Conservation (phyloP, 1,284 basidiomycete species). For the Puccinia triticina region DNA sequence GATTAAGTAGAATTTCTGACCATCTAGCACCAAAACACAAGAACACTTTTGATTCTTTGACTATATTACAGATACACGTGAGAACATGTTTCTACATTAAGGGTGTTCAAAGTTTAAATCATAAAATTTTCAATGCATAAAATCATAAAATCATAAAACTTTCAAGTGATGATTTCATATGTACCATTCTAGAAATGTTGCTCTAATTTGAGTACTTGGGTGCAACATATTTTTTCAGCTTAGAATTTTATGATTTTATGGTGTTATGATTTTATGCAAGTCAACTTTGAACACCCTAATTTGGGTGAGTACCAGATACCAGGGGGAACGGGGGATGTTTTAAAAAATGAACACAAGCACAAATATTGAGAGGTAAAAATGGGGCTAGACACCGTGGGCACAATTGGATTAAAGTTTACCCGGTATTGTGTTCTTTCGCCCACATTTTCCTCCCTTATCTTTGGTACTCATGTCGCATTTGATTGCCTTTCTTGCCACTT, state of each 20-base stretch:
- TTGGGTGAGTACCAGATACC: slow-evolving; percentile 14
- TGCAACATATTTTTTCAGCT: too few species aligned
- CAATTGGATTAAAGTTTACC: slow-evolving; percentile 10
- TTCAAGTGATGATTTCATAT: too few species aligned
- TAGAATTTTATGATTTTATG: too few species aligned
- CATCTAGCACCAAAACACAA: not conserved
- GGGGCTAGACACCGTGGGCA: not conserved
- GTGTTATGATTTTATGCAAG: too few species aligned
- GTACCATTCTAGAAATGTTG: too few species aligned
- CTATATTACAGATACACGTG: slow-evolving; percentile 16
- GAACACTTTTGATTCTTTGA: not conserved
- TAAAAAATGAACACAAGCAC: slow-evolving; percentile 15
- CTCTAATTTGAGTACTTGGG: too few species aligned
- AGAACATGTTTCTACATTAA: slow-evolving; percentile 27
- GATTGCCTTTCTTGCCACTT: slow-evolving; percentile 33
- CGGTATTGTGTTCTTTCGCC: slow-evolving; percentile 6
- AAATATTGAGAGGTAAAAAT: not conserved
- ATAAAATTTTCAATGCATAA: too few species aligned
- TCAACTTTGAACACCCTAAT: too few species aligned
- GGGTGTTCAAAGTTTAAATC: too few species aligned
- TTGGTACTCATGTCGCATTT: slow-evolving; percentile 12
- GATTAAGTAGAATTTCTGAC: not conserved
- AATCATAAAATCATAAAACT: too few species aligned
- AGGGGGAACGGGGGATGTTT: not conserved
- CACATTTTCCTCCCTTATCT: slow-evolving; percentile 9